Evolutionary conservation across 305 asterid genomes (phyloP).

Genomic region (Fraxinus greggii): DNA sequence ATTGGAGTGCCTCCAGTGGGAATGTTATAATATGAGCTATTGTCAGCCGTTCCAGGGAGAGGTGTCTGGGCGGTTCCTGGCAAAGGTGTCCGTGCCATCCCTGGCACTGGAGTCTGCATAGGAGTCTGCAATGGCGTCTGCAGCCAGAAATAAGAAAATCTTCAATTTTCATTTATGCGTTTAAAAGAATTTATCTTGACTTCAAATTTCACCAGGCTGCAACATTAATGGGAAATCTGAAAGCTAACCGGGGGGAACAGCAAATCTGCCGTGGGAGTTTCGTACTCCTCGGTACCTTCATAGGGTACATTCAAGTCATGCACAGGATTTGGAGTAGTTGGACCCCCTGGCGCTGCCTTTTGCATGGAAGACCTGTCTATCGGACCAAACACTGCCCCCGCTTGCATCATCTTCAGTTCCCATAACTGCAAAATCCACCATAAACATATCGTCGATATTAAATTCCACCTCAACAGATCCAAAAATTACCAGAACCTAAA

Average conservation of each 20-base stretch:
- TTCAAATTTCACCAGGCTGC: conserved; percentile 12
- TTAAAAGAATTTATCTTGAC: background rate
- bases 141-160: conserved; percentile 20
- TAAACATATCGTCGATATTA: conserved; percentile 19
- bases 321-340: conserved; percentile 57
- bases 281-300: conserved; percentile 92
- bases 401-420: conserved; percentile 94
- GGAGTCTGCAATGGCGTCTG: conserved; percentile 78
- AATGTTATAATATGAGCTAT: conserved; percentile 62
- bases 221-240: conserved; percentile 6
- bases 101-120: conserved; percentile 80
- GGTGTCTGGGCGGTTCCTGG: conserved; percentile 73
- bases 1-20: conserved; percentile 87
- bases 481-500: conserved; percentile 13
- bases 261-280: conserved; percentile 93
- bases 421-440: conserved; percentile 57
- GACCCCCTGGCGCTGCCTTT: conserved; percentile 56
- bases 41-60: conserved; percentile 59
- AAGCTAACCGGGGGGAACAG: conserved; percentile 88
- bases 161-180: background rate
- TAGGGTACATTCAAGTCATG: conserved; percentile 95
- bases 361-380: conserved; percentile 64
- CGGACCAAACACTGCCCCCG: conserved; percentile 80
- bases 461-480: conserved; percentile 34
- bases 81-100: conserved; percentile 65